Base-by-base conservation (phyloP, 2,329 filamentous ascomycete genomes). In the Rachicladosporium sp. region DNA sequence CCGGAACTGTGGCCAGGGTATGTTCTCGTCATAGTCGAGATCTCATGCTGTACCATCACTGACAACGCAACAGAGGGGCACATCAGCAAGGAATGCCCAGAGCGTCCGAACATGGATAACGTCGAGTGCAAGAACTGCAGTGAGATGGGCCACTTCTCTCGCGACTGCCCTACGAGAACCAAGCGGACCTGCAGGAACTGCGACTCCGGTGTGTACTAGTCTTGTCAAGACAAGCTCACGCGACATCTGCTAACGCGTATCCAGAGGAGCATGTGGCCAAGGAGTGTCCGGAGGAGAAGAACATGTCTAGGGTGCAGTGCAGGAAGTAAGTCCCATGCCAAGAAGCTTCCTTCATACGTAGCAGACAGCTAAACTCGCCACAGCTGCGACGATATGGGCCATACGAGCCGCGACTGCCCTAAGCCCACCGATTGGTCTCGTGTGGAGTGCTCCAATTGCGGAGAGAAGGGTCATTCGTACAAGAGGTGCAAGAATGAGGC, bases 221-320 rank as follows among this genome's bases (percentile, higher is more conserved):
- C 15, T 19, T 19, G 15, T 19, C 15, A 19, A 19, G 15, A 19
- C 15, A 19, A 19, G 15, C 15, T 19, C 15, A 19, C 15, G 15
- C 15, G 3, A 19, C 15, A 19, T 19, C 15, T 19, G 15, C 15
- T 19, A 19, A 19, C 15, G 15, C 15, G 15, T 19, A 57, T 27
- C 44, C 43, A 29, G 69, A 60, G 40, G 78, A 78, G 2, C 78
- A 82, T 50, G 76, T 76, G 50, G 68, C 70, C 29, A 67, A 67
- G 32, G 77, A 82, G 52, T 82, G 78, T 53, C 76, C 80, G 21
- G 64, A 76, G 55, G 76, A 71, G 10, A 68, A 69, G 41, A 71
- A 73, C 43, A 55, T 66, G 66, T 47, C 51, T 38, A 65, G 63
- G 51, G 61, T 63, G 55, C 68, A 54, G 65, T 66, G 68, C 50